Percentiles rank a stretch among this genome's conserved stretches.
Evolutionary conservation across 306 rosid genomes (phyloP).

Genomic region (Albizia julibrissin): DNA sequence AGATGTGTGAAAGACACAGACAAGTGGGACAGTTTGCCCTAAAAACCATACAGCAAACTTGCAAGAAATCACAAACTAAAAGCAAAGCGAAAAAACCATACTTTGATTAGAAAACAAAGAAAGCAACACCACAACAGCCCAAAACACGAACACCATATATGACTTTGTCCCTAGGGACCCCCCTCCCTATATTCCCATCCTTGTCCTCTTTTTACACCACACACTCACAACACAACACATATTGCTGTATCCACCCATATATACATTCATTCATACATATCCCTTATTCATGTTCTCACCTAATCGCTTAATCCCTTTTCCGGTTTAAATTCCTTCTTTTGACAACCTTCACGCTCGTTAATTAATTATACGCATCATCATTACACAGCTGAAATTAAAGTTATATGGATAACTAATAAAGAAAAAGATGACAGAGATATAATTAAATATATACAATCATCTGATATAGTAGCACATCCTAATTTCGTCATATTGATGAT

Average conservation of each 20-base stretch:
- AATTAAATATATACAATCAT: background rate
- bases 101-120: constrained; percentile 10
- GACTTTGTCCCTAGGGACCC: constrained; percentile 9
- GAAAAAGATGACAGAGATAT: too few species aligned
- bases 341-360: too few species aligned
- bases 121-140: background rate
- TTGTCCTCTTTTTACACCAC: constrained; percentile 30
- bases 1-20: background rate
- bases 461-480: constrained; percentile 7
- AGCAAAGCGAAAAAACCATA: constrained; percentile 6
- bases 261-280: too few species aligned
- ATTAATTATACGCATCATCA: too few species aligned
- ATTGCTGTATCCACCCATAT: background rate
- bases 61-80: constrained; percentile 16
- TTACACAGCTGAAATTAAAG: too few species aligned
- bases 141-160: background rate
- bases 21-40: background rate
- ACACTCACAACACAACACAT: background rate
- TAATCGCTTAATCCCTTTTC: too few species aligned
- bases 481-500: constrained; percentile 6
- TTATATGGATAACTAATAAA: too few species aligned
- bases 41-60: constrained; percentile 33
- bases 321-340: too few species aligned
- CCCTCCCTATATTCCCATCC: constrained; percentile 5
- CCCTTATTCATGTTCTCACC: background rate